These are phyloP conservation scores for Phoenix roebelenii DNA, from an alignment of 176 grass and related monocot genomes.

Conservation along the genomic window DNA sequence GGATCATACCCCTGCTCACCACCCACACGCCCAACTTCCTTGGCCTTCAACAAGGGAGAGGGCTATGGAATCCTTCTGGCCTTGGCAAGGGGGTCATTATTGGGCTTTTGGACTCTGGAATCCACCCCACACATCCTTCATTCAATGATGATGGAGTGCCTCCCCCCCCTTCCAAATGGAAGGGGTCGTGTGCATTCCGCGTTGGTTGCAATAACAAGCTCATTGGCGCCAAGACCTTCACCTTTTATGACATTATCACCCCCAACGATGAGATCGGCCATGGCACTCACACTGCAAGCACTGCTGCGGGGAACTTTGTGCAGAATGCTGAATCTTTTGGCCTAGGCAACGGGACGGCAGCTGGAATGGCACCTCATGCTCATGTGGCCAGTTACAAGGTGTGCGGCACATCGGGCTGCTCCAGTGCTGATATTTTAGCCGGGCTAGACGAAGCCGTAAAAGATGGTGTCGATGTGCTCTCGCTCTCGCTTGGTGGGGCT, in stretches of 20 bases:
- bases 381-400: constrained; percentile 1
- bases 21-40: too few relatives aligned
- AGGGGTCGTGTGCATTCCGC: too few relatives aligned
- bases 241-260: accelerated
- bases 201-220: too few relatives aligned
- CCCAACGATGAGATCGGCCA: background rate
- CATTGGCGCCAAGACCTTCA: too few relatives aligned
- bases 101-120: too few relatives aligned
- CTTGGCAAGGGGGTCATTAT: too few relatives aligned
- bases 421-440: background rate
- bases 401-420: background rate
- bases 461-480: constrained; percentile 7
- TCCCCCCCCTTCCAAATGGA: too few relatives aligned
- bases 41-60: too few relatives aligned
- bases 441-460: background rate
- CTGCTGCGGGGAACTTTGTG: background rate
- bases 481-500: background rate
- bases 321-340: background rate
- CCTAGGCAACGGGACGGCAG: background rate
- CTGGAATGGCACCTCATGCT: constrained; percentile 1
- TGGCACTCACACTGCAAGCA: constrained; percentile 4
- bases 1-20: too few relatives aligned
- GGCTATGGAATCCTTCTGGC: too few relatives aligned
- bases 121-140: too few relatives aligned
- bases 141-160: too few relatives aligned